Evolutionary conservation across 2,329 filamentous ascomycete genomes (phyloP).

Genomic region (Grosmannia clavigera): DNA sequence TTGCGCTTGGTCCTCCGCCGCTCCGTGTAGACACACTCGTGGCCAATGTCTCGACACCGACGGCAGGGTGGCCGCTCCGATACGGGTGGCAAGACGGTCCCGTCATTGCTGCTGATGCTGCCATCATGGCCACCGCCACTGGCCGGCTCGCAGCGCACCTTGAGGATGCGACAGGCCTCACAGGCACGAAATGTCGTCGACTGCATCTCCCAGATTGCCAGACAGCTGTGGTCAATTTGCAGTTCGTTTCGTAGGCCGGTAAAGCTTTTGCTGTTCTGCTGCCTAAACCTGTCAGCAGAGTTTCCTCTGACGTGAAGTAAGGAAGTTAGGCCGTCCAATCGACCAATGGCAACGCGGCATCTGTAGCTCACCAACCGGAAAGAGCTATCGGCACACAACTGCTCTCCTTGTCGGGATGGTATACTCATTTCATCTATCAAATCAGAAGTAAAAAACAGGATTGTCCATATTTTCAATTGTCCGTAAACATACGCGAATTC

Average conservation of each 20-base stretch:
- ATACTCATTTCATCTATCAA: no score
- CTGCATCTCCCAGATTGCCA: neutral
- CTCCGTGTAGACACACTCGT: conserved; percentile 6
- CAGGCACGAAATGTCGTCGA: neutral
- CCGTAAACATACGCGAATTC: no score
- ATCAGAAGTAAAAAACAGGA: no score
- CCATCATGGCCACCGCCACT: neutral
- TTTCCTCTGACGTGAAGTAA: neutral
- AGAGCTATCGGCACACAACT: neutral
- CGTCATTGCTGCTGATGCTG: neutral
- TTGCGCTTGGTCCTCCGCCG: conserved; percentile 9
- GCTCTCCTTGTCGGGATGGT: no score
- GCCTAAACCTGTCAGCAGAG: neutral
- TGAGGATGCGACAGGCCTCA: neutral
- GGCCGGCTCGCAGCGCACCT: conserved; percentile 5
- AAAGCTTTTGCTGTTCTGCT: neutral
- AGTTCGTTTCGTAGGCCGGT: neutral
- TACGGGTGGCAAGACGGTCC: neutral
- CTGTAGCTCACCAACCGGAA: neutral
- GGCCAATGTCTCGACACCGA: conserved; percentile 4
- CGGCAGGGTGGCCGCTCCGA: conserved; percentile 7
- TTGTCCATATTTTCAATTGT: no score
- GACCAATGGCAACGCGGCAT: neutral
- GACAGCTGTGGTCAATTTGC: neutral
- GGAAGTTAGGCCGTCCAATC: neutral